Evolutionary conservation across 2,329 filamentous ascomycete species (phyloP).

Genomic region (Dryadomyces quercivorus): DNA sequence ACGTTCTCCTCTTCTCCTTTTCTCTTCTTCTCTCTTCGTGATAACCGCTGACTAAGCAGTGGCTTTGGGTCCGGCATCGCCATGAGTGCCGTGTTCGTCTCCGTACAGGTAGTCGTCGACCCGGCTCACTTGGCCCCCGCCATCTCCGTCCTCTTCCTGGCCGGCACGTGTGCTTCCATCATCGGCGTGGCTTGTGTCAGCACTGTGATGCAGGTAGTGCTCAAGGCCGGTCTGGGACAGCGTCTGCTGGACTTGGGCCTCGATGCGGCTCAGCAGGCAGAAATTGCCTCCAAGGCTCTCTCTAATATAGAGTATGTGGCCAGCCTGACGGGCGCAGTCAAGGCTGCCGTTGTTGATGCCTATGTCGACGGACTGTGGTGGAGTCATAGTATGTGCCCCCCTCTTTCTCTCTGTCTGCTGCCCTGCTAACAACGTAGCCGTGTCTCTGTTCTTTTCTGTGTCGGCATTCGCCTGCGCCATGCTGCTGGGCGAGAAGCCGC

Average conservation of each 20-base stretch:
- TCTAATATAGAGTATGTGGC: slow-evolving; percentile 11
- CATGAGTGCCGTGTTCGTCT: slow-evolving; percentile 28
- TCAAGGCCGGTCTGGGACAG: slow-evolving; percentile 13
- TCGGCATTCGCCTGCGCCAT: slow-evolving; percentile 4
- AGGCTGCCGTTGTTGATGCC: slow-evolving; percentile 8
- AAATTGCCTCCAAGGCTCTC: slow-evolving; percentile 9
- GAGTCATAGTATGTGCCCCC: slow-evolving; percentile 9
- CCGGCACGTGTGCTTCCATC: slow-evolving; percentile 23
- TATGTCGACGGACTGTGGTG: slow-evolving; percentile 13
- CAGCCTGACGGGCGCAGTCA: slow-evolving; percentile 6
- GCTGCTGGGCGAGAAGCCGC: slow-evolving; percentile 9
- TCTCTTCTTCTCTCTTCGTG: background rate
- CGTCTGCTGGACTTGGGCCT: slow-evolving; percentile 15
- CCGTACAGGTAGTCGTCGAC: slow-evolving; percentile 26
- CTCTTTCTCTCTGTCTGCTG: too few relatives aligned
- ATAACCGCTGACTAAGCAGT: slow-evolving; percentile 14
- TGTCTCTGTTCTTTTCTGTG: slow-evolving; percentile 11
- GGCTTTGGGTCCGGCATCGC: slow-evolving; percentile 29
- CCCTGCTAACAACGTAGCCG: slow-evolving; percentile 4
- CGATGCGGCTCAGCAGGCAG: slow-evolving; percentile 8
- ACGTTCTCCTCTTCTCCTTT: background rate
- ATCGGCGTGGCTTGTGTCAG: slow-evolving; percentile 26
- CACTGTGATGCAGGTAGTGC: slow-evolving; percentile 19
- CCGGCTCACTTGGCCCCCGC: slow-evolving; percentile 26
- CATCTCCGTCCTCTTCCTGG: slow-evolving; percentile 28